These are phyloP conservation scores for Pseudogymnoascus sp. DNA, from an alignment of 2,329 filamentous ascomycete genomes.

Conservation along the genomic window DNA sequence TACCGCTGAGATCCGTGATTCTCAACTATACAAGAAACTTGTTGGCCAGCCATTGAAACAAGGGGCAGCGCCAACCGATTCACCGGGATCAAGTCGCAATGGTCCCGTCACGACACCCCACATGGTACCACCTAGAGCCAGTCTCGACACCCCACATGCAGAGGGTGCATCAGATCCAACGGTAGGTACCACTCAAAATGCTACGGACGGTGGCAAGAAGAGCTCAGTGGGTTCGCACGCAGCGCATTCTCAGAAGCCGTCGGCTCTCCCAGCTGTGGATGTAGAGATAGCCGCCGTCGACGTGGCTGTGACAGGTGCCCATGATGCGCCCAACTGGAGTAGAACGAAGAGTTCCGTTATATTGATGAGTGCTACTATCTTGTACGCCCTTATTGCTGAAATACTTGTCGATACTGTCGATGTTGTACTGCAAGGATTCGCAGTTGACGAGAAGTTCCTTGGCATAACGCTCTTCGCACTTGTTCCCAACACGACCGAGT, in stretches of 20 bases:
- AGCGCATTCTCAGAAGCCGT: slow-evolving; percentile 20
- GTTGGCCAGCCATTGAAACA: slow-evolving; percentile 83
- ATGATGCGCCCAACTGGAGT: slow-evolving; percentile 98
- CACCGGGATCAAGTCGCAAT: slow-evolving; percentile 30
- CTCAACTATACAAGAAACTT: slow-evolving; percentile 86
- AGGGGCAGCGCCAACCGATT: slow-evolving; percentile 26
- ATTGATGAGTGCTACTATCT: slow-evolving; percentile 75
- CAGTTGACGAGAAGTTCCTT: slow-evolving; percentile 94
- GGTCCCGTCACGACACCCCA: slow-evolving; percentile 51
- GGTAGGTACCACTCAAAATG: slow-evolving; percentile 76
- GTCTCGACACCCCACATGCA: slow-evolving; percentile 81
- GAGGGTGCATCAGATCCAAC: slow-evolving; percentile 91
- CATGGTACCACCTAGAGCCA: slow-evolving; percentile 71
- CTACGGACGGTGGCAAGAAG: slow-evolving; percentile 44
- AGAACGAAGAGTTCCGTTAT: slow-evolving; percentile 84
- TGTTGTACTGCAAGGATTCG: slow-evolving; percentile 81
- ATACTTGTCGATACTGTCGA: slow-evolving; percentile 96
- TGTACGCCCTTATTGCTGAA: slow-evolving; percentile 96
- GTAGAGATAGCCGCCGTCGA: slow-evolving; percentile 13
- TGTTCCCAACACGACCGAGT: slow-evolving; percentile 97
- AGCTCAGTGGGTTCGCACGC: slow-evolving; percentile 27
- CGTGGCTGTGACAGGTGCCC: slow-evolving; percentile 55
- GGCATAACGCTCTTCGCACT: slow-evolving; percentile 94
- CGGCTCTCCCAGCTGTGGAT: not conserved
- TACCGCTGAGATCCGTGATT: slow-evolving; percentile 66